Percentiles rank a stretch among this genome's conserved stretches.
phyloP scores from a whole-genome alignment of 805 yeast genomes.

The Metschnikowia borealis region DNA sequence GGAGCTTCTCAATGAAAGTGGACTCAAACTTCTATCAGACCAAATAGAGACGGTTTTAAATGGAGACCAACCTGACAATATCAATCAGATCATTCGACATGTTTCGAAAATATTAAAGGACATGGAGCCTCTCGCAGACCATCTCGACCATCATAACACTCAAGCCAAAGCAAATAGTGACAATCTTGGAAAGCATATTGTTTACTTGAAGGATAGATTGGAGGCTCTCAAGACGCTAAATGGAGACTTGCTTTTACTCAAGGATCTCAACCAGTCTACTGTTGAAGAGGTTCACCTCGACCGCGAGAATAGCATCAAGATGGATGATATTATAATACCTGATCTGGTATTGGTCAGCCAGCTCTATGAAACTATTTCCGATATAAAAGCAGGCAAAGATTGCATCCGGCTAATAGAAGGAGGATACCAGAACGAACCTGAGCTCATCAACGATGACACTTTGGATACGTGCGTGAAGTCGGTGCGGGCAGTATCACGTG shows the following conservation, averaged over 20 bases:
- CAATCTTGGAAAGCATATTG: constrained; percentile 28
- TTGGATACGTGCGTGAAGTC: constrained; percentile 34
- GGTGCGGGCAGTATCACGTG: constrained; percentile 36
- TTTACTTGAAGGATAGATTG: constrained; percentile 27
- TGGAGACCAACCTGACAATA: constrained; percentile 7
- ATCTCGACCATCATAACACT: constrained; percentile 30
- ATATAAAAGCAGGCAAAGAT: constrained; percentile 70
- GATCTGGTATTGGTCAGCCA: constrained; percentile 47
- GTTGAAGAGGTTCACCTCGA: constrained; percentile 16
- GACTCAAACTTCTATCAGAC: constrained; percentile 11
- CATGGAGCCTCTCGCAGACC: constrained; percentile 27
- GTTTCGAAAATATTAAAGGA: constrained; percentile 16
- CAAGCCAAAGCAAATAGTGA: constrained; percentile 36
- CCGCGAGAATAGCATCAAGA: constrained; percentile 13
- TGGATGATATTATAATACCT: constrained; percentile 37
- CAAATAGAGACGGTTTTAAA: constrained; percentile 17
- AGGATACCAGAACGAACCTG: constrained; percentile 33
- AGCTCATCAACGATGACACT: constrained; percentile 30
- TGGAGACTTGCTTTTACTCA: constrained; percentile 22
- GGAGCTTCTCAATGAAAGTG: background rate
- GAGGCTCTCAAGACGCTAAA: constrained; percentile 22
- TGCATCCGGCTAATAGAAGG: constrained; percentile 55
- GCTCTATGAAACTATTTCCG: constrained; percentile 58
- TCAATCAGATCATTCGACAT: constrained; percentile 14
- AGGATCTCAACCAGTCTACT: constrained; percentile 22